A percentile compares a stretch with the other conserved stretches of the same genome.
Evolutionary conservation across 1,139 yeast genomes (phyloP).

Genomic region (Eremothecium coryli): DNA sequence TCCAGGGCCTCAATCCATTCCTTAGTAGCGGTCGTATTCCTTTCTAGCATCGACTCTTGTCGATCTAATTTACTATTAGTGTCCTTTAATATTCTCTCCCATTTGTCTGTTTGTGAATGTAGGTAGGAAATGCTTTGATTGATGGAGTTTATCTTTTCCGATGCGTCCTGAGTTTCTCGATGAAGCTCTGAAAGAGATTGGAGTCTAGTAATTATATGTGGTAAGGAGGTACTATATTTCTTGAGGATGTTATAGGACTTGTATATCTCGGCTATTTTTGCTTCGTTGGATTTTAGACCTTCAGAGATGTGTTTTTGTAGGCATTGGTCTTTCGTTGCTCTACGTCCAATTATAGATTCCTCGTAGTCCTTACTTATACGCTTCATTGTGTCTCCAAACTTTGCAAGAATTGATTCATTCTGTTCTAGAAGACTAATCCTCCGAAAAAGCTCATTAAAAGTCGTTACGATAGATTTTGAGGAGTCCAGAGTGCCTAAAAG

Average conservation of each 20-base stretch:
- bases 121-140: constrained; percentile 35
- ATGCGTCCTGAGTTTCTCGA: constrained; percentile 44
- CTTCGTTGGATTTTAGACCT: constrained; percentile 16
- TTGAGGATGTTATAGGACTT: constrained; percentile 35
- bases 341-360: constrained; percentile 17
- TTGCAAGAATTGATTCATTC: constrained; percentile 16
- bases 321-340: constrained; percentile 21
- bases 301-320: constrained; percentile 18
- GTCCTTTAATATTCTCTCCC: constrained; percentile 35
- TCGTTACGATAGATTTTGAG: constrained; percentile 15
- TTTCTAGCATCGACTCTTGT: constrained; percentile 17
- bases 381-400: constrained; percentile 33
- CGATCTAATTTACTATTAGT: constrained; percentile 35
- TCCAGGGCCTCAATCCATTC: constrained; percentile 2
- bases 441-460: constrained; percentile 23
- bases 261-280: constrained; percentile 36
- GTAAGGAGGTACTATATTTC: constrained; percentile 32
- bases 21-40: constrained; percentile 5
- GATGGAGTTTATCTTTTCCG: constrained; percentile 41
- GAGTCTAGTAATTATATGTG: constrained; percentile 37
- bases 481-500: constrained; percentile 12
- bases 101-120: constrained; percentile 33
- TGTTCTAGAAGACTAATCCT: constrained; percentile 22
- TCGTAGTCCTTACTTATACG: constrained; percentile 32
- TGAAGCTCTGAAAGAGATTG: constrained; percentile 40